Conservation (phyloP, 2,329 filamentous ascomycete genomes). For the Parascedosporium putredinis region DNA sequence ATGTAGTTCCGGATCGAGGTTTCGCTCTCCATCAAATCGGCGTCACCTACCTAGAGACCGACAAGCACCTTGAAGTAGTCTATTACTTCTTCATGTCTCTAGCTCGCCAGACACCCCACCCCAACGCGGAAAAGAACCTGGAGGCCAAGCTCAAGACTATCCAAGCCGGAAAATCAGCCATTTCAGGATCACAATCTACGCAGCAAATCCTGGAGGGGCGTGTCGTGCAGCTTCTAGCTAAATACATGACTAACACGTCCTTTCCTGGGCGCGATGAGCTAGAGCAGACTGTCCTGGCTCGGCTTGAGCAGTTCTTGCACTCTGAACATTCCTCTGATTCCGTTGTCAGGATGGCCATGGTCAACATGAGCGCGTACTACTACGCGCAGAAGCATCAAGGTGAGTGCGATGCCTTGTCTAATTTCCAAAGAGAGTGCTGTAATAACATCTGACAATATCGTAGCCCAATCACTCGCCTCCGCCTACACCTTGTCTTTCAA, state of each 20-base stretch:
- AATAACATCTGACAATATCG: not conserved
- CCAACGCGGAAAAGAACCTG: conserved; percentile 64
- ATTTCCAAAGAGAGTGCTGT: too few relatives aligned
- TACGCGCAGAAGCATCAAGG: conserved; percentile 43
- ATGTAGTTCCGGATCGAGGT: conserved; percentile 68
- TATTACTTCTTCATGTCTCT: conserved; percentile 85
- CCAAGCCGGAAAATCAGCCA: conserved; percentile 19
- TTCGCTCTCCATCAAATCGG: conserved; percentile 84
- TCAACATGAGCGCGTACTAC: conserved; percentile 78
- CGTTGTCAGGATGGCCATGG: conserved; percentile 69
- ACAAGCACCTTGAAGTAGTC: conserved; percentile 71
- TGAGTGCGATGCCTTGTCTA: not conserved
- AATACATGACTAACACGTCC: conserved; percentile 67
- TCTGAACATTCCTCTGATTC: conserved; percentile 50
- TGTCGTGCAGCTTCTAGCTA: conserved; percentile 79
- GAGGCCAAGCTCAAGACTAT: conserved; percentile 59
- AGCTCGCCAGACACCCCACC: conserved; percentile 63
- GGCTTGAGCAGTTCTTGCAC: conserved; percentile 39
- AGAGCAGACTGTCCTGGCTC: conserved; percentile 74
- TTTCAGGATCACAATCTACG: conserved; percentile 33
- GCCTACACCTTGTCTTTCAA: conserved; percentile 4
- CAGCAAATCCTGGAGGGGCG: conserved; percentile 61
- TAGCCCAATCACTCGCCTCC: not conserved
- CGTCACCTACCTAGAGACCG: conserved; percentile 69
- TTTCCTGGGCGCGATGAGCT: conserved; percentile 70